Percentiles rank a stretch among this genome's conserved stretches.
These are phyloP conservation scores for Larix kaempferi DNA, from an alignment of 75 land plant species.

Conservation along the genomic window DNA sequence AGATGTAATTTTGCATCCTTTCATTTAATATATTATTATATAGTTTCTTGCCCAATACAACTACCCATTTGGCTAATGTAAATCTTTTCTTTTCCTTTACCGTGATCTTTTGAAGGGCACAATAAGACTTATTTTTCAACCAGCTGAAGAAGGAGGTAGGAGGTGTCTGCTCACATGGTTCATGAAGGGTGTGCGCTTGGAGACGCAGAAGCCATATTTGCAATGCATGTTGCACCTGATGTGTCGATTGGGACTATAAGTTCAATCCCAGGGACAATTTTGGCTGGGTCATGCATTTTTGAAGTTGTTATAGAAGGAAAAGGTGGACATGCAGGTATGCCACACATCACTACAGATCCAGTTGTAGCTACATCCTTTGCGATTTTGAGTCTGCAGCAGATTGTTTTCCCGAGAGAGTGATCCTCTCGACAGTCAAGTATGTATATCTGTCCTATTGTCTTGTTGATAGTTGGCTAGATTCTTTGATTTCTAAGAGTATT, in stretches of 20 bases:
- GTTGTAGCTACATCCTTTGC: slow-evolving; percentile 72
- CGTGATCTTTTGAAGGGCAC: slow-evolving; percentile 49
- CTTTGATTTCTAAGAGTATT: too few species aligned
- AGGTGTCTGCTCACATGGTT: slow-evolving; percentile 76
- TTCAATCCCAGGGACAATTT: slow-evolving; percentile 38
- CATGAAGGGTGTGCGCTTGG: slow-evolving; percentile 86
- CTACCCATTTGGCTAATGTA: not conserved
- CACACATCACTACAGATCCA: slow-evolving; percentile 62
- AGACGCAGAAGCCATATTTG: slow-evolving; percentile 78
- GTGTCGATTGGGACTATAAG: slow-evolving; percentile 46
- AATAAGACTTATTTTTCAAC: slow-evolving; percentile 78
- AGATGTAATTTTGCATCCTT: too few species aligned
- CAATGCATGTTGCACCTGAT: slow-evolving; percentile 48
- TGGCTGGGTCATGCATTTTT: slow-evolving; percentile 63
- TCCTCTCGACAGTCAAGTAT: slow-evolving; percentile 74
- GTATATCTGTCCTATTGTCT: not conserved
- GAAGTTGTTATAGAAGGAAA: slow-evolving; percentile 55
- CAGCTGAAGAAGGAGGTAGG: slow-evolving; percentile 83
- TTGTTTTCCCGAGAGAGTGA: slow-evolving; percentile 76
- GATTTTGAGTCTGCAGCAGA: slow-evolving; percentile 71
- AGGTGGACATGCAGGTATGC: slow-evolving; percentile 79
- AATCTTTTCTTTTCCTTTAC: not conserved
- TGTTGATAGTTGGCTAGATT: not conserved
- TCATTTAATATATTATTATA: too few species aligned
- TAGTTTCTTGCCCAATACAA: not conserved